Evolutionary conservation across 768 basidiomycete species (phyloP), one percentile per base, ranked within the genome.

Genomic region (Arthromyces matolae): DNA sequence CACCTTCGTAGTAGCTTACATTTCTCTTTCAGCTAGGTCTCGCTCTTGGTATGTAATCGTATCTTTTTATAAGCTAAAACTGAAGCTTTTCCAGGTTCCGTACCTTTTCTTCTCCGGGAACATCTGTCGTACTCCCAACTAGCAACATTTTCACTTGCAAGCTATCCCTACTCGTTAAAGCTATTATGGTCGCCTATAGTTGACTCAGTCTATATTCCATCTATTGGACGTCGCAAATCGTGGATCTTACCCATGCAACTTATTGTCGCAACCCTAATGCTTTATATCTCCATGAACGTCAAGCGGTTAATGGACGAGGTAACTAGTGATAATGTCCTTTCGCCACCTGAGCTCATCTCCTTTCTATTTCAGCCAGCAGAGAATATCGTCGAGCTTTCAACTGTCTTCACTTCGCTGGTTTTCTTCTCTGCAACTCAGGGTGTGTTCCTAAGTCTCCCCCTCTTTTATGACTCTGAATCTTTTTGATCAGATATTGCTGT

Each of bases 161-260:
- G 84, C 60, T 95, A 94, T 68, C 93, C 93, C 4, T 99, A 98
- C 71, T 96, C 93, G 18, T 81, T 99, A 60, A 99, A 99, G 70
- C 68, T 99, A 51, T 66, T 98, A 54, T 98, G 95, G 94, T 95
- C 93, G 6, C 96, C 96, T 42, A 86, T 99, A 52, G 92, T 99
- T 45, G 96, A 99, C 62, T 89, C 95, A 2, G 72, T 87, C 54
- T 99, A 87, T 66, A 73, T 86, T 59, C 70, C 81, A 29, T 84
- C 81, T 33, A 56, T 94, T 52, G 96, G 96, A n/a, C 84, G 96
- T 41, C 78, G 96, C 54, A 99, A 97, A 67, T 93, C 91, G 52
- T 99, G 96, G 96, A 98, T 99, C 56, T 86, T 98, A 52, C 96
- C 96, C 35, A 96, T 99, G 78, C 96, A 99, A 64, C 64, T 84